These are phyloP conservation scores for Zalaria obscura DNA, from an alignment of 2,329 filamentous ascomycete species.

Conservation along the genomic window DNA sequence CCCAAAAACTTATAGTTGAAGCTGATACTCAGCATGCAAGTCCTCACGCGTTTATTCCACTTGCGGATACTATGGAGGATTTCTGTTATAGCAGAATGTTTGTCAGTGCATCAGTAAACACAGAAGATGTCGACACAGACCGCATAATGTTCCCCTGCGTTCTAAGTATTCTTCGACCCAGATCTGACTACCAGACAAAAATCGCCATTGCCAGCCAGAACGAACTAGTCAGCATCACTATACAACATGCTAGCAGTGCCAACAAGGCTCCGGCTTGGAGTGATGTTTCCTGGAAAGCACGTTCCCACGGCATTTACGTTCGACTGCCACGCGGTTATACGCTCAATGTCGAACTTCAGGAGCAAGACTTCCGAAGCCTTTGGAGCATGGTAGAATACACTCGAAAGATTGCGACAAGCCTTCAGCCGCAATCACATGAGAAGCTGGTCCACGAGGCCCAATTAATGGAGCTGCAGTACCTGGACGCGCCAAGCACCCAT, in stretches of 20 bases:
- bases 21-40: slow-evolving; percentile 27
- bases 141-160: slow-evolving; percentile 58
- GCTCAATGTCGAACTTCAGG: slow-evolving; percentile 54
- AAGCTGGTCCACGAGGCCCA: slow-evolving; percentile 52
- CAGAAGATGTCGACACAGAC: slow-evolving; percentile 54
- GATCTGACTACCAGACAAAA: slow-evolving; percentile 53
- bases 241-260: slow-evolving; percentile 45
- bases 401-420: slow-evolving; percentile 55
- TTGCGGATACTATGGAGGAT: slow-evolving; percentile 57
- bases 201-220: slow-evolving; percentile 69
- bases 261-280: slow-evolving; percentile 59
- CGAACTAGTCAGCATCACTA: slow-evolving; percentile 57
- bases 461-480: slow-evolving; percentile 65
- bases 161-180: slow-evolving; percentile 58
- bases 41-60: slow-evolving; percentile 55
- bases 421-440: slow-evolving; percentile 58
- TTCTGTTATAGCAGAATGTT: slow-evolving; percentile 73
- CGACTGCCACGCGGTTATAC: slow-evolving; percentile 63
- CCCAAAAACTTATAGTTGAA: slow-evolving; percentile 30
- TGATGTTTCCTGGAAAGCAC: slow-evolving; percentile 65
- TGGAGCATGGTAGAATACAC: slow-evolving; percentile 82
- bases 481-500: slow-evolving; percentile 56
- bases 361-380: slow-evolving; percentile 64
- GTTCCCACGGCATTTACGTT: slow-evolving; percentile 50
- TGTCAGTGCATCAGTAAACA: slow-evolving; percentile 60